Percentiles rank a stretch among this genome's conserved stretches.
phyloP scores from a whole-genome alignment of 2,329 filamentous ascomycete genomes.

The Pestalotiopsis sp. region DNA sequence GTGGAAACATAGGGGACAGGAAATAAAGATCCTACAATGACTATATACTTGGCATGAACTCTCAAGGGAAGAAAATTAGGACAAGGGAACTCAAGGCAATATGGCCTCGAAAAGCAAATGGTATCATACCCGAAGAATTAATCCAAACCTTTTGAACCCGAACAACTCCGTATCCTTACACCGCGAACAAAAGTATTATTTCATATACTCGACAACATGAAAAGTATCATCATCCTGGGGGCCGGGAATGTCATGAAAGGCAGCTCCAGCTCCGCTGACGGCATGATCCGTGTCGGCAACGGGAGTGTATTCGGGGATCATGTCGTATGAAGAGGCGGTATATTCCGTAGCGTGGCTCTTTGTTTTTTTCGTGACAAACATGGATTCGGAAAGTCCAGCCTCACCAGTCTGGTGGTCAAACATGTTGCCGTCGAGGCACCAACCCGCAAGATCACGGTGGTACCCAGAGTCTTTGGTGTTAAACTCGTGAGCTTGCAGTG shows the following conservation, averaged over 20 bases:
- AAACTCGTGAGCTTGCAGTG: conserved; percentile 21
- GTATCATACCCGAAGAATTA: neutral
- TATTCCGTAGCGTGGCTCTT: conserved; percentile 17
- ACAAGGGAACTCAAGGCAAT: neutral
- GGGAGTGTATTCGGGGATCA: neutral
- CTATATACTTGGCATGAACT: neutral
- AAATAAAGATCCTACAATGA: too few species aligned
- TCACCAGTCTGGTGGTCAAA: conserved; percentile 5
- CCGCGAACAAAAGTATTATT: neutral
- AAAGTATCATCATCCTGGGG: neutral
- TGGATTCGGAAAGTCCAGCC: conserved; percentile 15
- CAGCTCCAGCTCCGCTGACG: conserved; percentile 6
- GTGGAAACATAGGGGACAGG: too few species aligned
- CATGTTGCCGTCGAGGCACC: conserved; percentile 18
- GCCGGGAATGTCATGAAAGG: neutral
- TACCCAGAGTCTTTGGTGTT: conserved; percentile 11
- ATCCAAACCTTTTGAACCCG: neutral
- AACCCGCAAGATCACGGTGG: conserved; percentile 17
- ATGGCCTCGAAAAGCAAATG: neutral
- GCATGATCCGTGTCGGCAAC: conserved; percentile 13
- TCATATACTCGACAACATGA: neutral
- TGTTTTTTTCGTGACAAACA: conserved; percentile 13
- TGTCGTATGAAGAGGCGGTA: neutral
- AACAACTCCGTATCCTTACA: neutral
- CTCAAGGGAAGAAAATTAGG: neutral